Evolutionary conservation across 2,329 filamentous ascomycete species (phyloP).

Genomic region (Trichoderma arundinaceum): DNA sequence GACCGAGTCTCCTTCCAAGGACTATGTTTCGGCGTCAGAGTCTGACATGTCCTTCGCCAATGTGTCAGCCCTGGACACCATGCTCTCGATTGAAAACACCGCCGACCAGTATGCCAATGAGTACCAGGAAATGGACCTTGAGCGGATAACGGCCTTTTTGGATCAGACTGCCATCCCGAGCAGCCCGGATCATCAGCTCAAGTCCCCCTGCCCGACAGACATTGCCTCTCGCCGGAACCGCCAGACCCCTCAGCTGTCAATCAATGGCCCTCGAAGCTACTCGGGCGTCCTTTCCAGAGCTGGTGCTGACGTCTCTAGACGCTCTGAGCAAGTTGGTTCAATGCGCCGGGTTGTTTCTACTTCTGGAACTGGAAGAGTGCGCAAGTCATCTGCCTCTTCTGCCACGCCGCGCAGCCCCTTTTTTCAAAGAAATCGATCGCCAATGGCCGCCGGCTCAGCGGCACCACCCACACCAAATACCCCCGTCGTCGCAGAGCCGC

Average conservation of each 20-base stretch:
- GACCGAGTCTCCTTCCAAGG: conserved; percentile 31
- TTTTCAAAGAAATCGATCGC: conserved; percentile 52
- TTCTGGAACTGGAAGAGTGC: conserved; percentile 48
- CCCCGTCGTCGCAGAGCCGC: conserved; percentile 49
- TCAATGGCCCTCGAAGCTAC: conserved; percentile 52
- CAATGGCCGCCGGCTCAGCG: conserved; percentile 48
- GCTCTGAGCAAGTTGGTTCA: conserved; percentile 53
- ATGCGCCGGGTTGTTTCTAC: conserved; percentile 62
- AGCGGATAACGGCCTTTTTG: conserved; percentile 33
- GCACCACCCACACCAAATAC: conserved; percentile 59
- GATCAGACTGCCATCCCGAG: conserved; percentile 33
- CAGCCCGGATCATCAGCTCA: conserved; percentile 43
- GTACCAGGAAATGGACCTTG: conserved; percentile 27
- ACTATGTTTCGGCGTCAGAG: conserved; percentile 33
- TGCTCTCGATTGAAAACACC: conserved; percentile 29
- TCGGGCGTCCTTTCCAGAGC: conserved; percentile 53
- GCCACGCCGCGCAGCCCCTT: conserved; percentile 44
- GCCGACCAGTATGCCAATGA: conserved; percentile 30
- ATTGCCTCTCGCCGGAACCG: conserved; percentile 60
- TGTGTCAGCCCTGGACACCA: conserved; percentile 10
- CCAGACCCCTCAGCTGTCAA: conserved; percentile 53
- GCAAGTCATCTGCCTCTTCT: conserved; percentile 42
- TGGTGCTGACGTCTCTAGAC: conserved; percentile 53
- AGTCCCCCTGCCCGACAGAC: conserved; percentile 58
- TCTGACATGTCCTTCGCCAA: conserved; percentile 29